Percentiles rank a stretch among this genome's conserved stretches.
Conservation (phyloP, 495 filamentous ascomycete genomes). For the Xanthoparmelia taractica region DNA sequence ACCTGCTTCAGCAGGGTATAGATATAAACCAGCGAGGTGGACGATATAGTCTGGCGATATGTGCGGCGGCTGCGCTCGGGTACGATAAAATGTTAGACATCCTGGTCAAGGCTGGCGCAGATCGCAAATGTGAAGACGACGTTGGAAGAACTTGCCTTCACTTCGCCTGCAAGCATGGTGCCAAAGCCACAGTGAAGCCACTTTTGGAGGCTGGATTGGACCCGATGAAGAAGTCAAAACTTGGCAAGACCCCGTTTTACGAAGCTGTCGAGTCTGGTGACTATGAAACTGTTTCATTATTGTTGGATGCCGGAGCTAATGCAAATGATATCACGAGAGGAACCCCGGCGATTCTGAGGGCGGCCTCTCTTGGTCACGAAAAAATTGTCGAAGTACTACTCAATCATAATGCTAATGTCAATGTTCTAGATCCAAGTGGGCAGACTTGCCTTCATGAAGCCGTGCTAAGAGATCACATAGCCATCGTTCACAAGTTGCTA, state of each 20-base stretch:
- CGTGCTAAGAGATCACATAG: neutral
- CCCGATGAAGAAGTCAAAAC: neutral
- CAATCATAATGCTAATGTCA: neutral
- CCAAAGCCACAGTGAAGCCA: neutral
- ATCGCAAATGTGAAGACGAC: neutral
- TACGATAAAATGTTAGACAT: neutral
- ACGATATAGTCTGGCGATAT: neutral
- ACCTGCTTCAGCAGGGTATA: slow-evolving; percentile 13
- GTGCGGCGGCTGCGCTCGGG: slow-evolving; percentile 16
- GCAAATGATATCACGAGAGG: neutral
- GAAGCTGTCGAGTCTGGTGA: slow-evolving; percentile 8
- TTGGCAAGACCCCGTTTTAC: slow-evolving; percentile 3
- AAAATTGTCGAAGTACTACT: slow-evolving; percentile 7
- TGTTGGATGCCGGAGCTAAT: slow-evolving; percentile 4
- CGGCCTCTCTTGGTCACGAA: neutral
- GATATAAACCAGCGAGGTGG: slow-evolving; percentile 15
- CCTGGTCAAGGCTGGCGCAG: slow-evolving; percentile 5
- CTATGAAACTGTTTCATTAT: neutral
- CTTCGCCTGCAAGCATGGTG: slow-evolving; percentile 3
- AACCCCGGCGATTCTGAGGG: neutral
- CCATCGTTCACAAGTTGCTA: neutral
- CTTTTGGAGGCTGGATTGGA: slow-evolving; percentile 4
- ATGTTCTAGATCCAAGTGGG: neutral
- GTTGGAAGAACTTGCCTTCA: slow-evolving; percentile 5
- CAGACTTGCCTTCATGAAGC: slow-evolving; percentile 4